Evolutionary conservation across 805 yeast genomes (phyloP).

Genomic region (Lachancea kluyveri): DNA sequence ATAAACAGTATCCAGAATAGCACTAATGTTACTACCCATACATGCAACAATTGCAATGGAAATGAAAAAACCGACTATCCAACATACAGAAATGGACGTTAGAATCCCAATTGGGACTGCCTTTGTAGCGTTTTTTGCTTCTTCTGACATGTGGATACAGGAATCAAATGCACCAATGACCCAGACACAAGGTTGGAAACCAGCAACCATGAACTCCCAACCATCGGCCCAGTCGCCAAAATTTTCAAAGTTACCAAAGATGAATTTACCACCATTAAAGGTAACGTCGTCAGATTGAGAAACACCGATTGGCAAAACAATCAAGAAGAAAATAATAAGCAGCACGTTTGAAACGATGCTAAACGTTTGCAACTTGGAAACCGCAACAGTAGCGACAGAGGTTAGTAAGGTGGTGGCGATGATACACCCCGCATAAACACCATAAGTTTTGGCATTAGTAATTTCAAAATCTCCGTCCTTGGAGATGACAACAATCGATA

Average conservation of each 20-base stretch:
- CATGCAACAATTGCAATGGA: constrained; percentile 49
- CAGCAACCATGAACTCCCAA: constrained; percentile 44
- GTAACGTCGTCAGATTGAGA: constrained; percentile 10
- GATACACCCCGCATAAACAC: constrained; percentile 53
- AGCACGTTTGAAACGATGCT: constrained; percentile 47
- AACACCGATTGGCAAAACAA: constrained; percentile 57
- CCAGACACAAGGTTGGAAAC: constrained; percentile 65
- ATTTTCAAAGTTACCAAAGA: constrained; percentile 47
- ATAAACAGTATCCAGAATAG: constrained; percentile 38
- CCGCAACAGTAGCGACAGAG: constrained; percentile 44
- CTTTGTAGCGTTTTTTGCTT: constrained; percentile 52
- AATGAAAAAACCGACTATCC: constrained; percentile 50
- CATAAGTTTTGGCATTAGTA: constrained; percentile 47
- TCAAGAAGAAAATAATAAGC: constrained; percentile 44
- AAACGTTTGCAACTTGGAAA: constrained; percentile 49
- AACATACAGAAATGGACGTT: constrained; percentile 49
- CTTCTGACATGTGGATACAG: constrained; percentile 68
- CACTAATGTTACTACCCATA: constrained; percentile 37
- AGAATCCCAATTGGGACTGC: constrained; percentile 61
- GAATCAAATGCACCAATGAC: constrained; percentile 69
- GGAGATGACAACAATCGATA: constrained; percentile 42
- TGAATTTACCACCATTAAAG: constrained; percentile 44
- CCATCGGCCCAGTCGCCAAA: constrained; percentile 50
- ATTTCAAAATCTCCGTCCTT: constrained; percentile 45
- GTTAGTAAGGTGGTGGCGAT: constrained; percentile 43